phyloP scores from a whole-genome alignment of 2,329 filamentous ascomycete genomes.

The Exophiala bonariae region DNA sequence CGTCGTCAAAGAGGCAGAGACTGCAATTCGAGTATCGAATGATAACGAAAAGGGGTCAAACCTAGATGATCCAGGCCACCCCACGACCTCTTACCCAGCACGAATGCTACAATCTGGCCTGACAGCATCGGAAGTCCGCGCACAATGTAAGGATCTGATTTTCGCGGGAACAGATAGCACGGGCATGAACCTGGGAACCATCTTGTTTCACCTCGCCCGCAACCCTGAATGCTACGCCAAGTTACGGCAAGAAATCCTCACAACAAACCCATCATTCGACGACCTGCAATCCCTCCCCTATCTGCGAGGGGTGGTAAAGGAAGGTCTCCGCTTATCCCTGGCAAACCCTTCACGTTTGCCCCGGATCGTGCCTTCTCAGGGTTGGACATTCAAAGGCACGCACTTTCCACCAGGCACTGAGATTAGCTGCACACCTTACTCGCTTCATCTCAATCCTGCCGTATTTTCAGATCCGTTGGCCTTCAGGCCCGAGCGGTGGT shows the following conservation, averaged over 20 bases:
- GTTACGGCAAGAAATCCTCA: slow-evolving; percentile 19
- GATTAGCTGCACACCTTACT: slow-evolving; percentile 47
- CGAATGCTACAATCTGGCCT: slow-evolving; percentile 26
- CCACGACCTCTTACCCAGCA: slow-evolving; percentile 25
- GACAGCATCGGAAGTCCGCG: slow-evolving; percentile 21
- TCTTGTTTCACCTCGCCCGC: slow-evolving; percentile 47
- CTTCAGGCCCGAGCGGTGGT: slow-evolving; percentile 54
- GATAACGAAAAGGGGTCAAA: slow-evolving; percentile 8
- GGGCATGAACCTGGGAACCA: slow-evolving; percentile 51
- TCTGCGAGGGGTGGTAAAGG: slow-evolving; percentile 51
- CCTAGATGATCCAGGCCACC: slow-evolving; percentile 4
- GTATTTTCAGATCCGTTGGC: slow-evolving; percentile 44
- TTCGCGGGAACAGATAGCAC: slow-evolving; percentile 58
- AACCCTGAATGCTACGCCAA: slow-evolving; percentile 40
- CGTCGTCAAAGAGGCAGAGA: slow-evolving; percentile 21
- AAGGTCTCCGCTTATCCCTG: slow-evolving; percentile 52
- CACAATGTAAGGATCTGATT: slow-evolving; percentile 31
- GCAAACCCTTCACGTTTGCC: slow-evolving; percentile 54
- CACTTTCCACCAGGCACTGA: slow-evolving; percentile 46
- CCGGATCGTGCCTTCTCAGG: slow-evolving; percentile 45
- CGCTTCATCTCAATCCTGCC: slow-evolving; percentile 47
- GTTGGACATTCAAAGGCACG: slow-evolving; percentile 37
- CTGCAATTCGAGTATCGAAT: slow-evolving; percentile 10
- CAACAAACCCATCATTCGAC: slow-evolving; percentile 21
- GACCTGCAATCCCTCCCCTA: slow-evolving; percentile 43